Conservation (phyloP, 2,329 filamentous ascomycete species). For the Neoscytalidium dimidiatum region DNA sequence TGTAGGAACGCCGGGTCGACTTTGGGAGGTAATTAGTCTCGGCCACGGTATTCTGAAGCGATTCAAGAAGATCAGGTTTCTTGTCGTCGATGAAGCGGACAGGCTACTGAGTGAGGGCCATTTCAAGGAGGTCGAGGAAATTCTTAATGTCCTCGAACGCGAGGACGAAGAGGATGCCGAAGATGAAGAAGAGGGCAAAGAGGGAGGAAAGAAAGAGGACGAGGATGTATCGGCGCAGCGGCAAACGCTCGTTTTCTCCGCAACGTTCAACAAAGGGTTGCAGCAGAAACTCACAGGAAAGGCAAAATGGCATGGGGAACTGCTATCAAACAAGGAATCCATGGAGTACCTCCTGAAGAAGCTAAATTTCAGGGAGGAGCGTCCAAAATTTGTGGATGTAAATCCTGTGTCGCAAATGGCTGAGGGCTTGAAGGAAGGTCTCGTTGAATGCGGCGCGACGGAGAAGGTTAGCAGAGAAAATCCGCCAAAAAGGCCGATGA, state of each 20-base stretch:
- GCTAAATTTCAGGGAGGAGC: conserved; percentile 80
- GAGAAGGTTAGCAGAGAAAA: conserved; percentile 68
- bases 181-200: conserved; percentile 27
- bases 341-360: conserved; percentile 93
- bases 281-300: conserved; percentile 90
- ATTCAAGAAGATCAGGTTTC: conserved; percentile 73
- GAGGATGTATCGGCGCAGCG: conserved; percentile 47
- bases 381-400: conserved; percentile 88
- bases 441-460: conserved; percentile 88
- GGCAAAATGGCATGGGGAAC: conserved; percentile 59
- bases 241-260: conserved; percentile 94
- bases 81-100: conserved; percentile 94
- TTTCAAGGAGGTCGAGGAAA: conserved; percentile 91
- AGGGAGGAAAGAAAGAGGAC: not conserved
- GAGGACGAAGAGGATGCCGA: conserved; percentile 54
- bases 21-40: conserved; percentile 91
- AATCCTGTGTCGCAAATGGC: conserved; percentile 92
- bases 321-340: conserved; percentile 74
- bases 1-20: conserved; percentile 85
- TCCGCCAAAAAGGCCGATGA: not conserved
- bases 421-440: conserved; percentile 77
- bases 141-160: conserved; percentile 77
- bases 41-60: conserved; percentile 68
- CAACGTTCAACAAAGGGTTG: conserved; percentile 88
- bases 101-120: conserved; percentile 87